Percentiles rank a stretch among this genome's conserved stretches.
phyloP scores from a whole-genome alignment of 352 stramenopile genomes.

The Halophytophthora batemanensis region DNA sequence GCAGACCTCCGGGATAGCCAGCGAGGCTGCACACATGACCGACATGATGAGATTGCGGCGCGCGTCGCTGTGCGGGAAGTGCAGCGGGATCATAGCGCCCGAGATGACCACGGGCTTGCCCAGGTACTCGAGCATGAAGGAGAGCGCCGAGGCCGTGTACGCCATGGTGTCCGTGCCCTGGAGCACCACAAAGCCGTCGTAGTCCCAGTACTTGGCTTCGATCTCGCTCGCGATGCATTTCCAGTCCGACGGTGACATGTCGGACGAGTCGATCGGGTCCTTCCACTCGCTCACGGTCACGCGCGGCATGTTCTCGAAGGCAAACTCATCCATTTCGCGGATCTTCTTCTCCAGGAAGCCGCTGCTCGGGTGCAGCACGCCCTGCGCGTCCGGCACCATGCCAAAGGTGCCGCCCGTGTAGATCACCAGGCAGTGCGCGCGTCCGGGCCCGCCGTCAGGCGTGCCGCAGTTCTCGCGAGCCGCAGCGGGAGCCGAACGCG shows the following conservation, averaged over 20 bases:
- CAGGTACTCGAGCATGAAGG: conserved; percentile 98
- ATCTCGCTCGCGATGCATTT: conserved; percentile 91
- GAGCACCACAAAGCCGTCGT: conserved; percentile 96
- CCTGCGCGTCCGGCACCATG: conserved; percentile 78
- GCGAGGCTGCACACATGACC: conserved; percentile 74
- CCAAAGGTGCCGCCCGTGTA: conserved; percentile 92
- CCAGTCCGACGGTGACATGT: conserved; percentile 92
- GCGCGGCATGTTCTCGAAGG: conserved; percentile 75
- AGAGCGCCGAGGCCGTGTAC: conserved; percentile 93
- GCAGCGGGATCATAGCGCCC: conserved; percentile 94
- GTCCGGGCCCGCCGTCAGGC: conserved; percentile 22
- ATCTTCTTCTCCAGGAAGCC: conserved; percentile 90
- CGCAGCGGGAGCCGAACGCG: conserved; percentile 21
- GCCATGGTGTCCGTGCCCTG: conserved; percentile 98
- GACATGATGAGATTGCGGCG: conserved; percentile 96
- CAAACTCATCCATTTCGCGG: conserved; percentile 83
- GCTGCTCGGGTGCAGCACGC: conserved; percentile 78
- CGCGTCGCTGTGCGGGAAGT: conserved; percentile 96
- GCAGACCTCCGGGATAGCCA: conserved; percentile 87
- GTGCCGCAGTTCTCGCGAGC: conserved; percentile 10
- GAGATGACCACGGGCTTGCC: conserved; percentile 96
- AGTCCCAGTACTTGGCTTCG: conserved; percentile 93
- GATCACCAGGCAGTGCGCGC: conserved; percentile 77
- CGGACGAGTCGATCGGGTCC: conserved; percentile 89
- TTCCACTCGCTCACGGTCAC: conserved; percentile 77